Base-by-base conservation (phyloP, 2,329 filamentous ascomycete species). In the Botryotinia calthae region DNA sequence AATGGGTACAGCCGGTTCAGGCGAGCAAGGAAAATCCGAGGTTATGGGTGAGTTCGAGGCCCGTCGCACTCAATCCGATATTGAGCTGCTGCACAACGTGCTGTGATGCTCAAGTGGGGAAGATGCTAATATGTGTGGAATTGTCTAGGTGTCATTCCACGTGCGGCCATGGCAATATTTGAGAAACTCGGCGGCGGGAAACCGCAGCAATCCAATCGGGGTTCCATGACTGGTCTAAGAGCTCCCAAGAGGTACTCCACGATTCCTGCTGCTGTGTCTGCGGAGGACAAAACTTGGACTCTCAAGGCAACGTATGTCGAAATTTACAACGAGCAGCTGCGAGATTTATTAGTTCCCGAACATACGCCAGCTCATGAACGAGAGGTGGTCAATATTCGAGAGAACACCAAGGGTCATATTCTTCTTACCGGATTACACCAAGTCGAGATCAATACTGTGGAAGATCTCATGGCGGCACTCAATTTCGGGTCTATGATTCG, bases 261-360 rank as follows among this genome's bases (percentile, higher is more conserved):
- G 73, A 65, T 75, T 28, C 73, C 76, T 66, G 46, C 77, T 8
- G 73, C 74, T 69, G 40, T 75, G 46, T 70, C 76, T 31, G 70
- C 71, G 37, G 82, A 80, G 6, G 93, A 96, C 66, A 94, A 92
- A 82, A 92, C 87, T 75, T 99, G 96, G 96, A 91, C 93, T 70
- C 85, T 99, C 79, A 97, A 93, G 82, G 96, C 95, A 18, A 98
- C 95, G 1, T 98, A 98, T 80, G 93, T 98, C 75, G 89, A 98
- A 85, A 99, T 99, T 76, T 99, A 99, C 85, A 98, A 99, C 80
- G 96, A 99, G 83, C 93, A 97, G 80, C 86, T 98, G 44, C 91
- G 96, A 78, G 96, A 99, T 85, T 86, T 99, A 25, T 86, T 99
- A 51, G 84, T 97, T 7, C 89, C 94, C 0, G 95, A 98, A 63